phyloP scores from a whole-genome alignment of 169 alveolate genomes.

The Plasmodium berghei region DNA sequence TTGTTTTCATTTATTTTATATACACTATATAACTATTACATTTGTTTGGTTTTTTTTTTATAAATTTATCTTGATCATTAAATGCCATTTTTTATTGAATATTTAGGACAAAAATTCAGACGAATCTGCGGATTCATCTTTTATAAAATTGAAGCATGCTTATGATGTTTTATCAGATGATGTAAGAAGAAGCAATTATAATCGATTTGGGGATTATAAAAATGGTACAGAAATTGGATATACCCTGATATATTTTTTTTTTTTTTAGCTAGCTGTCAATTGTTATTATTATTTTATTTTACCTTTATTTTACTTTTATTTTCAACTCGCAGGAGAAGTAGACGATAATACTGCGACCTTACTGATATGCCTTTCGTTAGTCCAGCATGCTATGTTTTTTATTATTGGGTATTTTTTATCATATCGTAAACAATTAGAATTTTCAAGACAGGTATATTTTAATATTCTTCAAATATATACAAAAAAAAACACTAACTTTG shows the following conservation, averaged over 20 bases:
- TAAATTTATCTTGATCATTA: not conserved
- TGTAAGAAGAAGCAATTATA: slow-evolving; percentile 67
- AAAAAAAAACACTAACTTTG: not conserved
- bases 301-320: not conserved
- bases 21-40: too few species aligned
- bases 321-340: slow-evolving; percentile 37
- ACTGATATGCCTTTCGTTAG: slow-evolving; percentile 68
- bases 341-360: slow-evolving; percentile 73
- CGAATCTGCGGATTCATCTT: slow-evolving; percentile 51
- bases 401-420: slow-evolving; percentile 75
- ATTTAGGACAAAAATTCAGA: slow-evolving; percentile 68
- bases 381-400: slow-evolving; percentile 73
- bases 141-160: slow-evolving; percentile 69
- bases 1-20: not conserved
- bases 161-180: slow-evolving; percentile 68
- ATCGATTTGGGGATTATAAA: slow-evolving; percentile 75
- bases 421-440: slow-evolving; percentile 38
- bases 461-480: not conserved
- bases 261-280: slow-evolving; percentile 1
- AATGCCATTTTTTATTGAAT: not conserved
- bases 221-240: slow-evolving; percentile 26
- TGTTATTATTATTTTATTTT: not conserved
- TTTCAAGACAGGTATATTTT: slow-evolving; percentile 53
- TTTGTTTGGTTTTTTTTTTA: not conserved
- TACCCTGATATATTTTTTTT: not conserved